A percentile compares a stretch with the other conserved stretches of the same genome.
These are phyloP conservation scores for Picea sitchensis DNA, from an alignment of 75 land plant genomes.

Conservation along the genomic window DNA sequence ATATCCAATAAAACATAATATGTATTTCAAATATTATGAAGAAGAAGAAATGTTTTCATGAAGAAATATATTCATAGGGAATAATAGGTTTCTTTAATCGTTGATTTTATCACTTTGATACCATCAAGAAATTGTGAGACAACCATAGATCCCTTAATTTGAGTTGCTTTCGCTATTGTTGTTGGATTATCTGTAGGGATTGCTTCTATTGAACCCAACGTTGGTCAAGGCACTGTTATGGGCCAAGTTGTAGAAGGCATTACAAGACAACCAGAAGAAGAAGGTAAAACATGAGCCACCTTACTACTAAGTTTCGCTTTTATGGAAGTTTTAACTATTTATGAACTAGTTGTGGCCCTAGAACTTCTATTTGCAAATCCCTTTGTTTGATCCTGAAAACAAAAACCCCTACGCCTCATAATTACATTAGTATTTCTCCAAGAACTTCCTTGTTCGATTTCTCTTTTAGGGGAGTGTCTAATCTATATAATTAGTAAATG, in stretches of 20 bases:
- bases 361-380: conserved; percentile 11
- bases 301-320: conserved; percentile 12
- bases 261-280: not conserved
- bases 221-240: conserved; percentile 13
- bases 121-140: no score
- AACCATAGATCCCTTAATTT: not conserved
- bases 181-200: conserved; percentile 20
- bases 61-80: no score
- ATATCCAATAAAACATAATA: no score
- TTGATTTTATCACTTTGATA: no score
- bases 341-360: conserved; percentile 15
- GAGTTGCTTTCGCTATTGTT: conserved; percentile 9
- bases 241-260: conserved; percentile 5
- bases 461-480: not conserved
- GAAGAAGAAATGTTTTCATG: no score
- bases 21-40: no score
- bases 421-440: not conserved
- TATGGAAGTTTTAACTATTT: conserved; percentile 17
- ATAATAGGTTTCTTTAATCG: no score
- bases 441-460: not conserved
- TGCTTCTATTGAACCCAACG: conserved; percentile 19
- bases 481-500: not conserved
- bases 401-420: no score
- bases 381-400: not conserved
- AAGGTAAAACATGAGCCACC: conserved; percentile 11